These are phyloP conservation scores for Aphanomyces astaci DNA, from an alignment of 352 stramenopile species.

Conservation along the genomic window DNA sequence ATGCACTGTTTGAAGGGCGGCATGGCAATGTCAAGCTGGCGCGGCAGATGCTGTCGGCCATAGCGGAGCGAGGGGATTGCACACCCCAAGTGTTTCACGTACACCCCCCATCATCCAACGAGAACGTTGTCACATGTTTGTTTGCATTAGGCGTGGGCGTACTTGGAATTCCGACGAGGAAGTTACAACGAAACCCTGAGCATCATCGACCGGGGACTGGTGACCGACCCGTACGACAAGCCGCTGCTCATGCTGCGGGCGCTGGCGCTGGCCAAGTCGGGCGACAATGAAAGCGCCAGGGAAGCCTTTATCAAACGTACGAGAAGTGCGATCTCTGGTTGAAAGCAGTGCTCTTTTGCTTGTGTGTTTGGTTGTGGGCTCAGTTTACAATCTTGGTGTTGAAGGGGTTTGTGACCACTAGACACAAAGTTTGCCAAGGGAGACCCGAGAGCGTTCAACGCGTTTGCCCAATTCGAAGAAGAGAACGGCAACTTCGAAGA, in stretches of 20 bases:
- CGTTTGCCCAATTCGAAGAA: slow-evolving; percentile 79
- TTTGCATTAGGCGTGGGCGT: slow-evolving; percentile 43
- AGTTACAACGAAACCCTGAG: slow-evolving; percentile 66
- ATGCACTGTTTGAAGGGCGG: slow-evolving; percentile 67
- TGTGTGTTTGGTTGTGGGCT: too few relatives aligned
- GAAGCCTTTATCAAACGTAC: slow-evolving; percentile 4
- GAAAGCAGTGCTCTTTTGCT: too few relatives aligned
- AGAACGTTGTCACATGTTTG: not conserved
- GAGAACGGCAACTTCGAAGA: slow-evolving; percentile 62
- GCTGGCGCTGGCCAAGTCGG: slow-evolving; percentile 72
- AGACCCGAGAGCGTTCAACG: slow-evolving; percentile 69
- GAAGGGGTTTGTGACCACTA: too few relatives aligned
- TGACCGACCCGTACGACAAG: slow-evolving; percentile 68
- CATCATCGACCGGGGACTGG: slow-evolving; percentile 54
- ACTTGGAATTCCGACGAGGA: slow-evolving; percentile 71
- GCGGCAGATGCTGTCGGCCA: slow-evolving; percentile 53
- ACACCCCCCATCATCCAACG: too few relatives aligned
- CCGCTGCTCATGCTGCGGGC: slow-evolving; percentile 70
- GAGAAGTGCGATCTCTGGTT: too few relatives aligned
- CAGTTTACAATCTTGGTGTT: too few relatives aligned
- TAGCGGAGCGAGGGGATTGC: slow-evolving; percentile 39
- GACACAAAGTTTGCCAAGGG: slow-evolving; percentile 27
- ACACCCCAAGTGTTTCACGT: slow-evolving; percentile 76
- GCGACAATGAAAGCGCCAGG: slow-evolving; percentile 62
- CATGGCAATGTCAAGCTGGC: slow-evolving; percentile 49